These are phyloP conservation scores for Tulasnella sp. DNA, from an alignment of 768 basidiomycete species.

Conservation along the genomic window DNA sequence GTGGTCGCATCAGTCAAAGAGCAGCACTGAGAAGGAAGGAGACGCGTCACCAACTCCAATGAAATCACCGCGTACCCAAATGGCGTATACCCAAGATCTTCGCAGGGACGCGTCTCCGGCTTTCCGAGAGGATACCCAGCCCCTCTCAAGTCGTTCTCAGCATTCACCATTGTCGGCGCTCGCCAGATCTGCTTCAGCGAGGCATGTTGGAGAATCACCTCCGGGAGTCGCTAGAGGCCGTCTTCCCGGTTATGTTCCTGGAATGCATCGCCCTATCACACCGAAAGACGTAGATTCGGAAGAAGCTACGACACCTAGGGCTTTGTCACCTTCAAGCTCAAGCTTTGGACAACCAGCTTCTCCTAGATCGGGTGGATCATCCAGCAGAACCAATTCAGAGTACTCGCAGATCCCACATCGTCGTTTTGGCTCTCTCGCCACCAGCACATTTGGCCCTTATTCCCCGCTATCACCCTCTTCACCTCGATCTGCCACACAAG, in stretches of 20 bases:
- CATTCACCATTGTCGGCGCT: background rate
- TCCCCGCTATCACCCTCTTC: background rate
- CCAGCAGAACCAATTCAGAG: background rate
- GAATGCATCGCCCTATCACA: conserved; percentile 86
- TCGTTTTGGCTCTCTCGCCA: background rate
- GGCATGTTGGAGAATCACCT: background rate
- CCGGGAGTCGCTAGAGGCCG: conserved; percentile 19
- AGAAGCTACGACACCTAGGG: conserved; percentile 63
- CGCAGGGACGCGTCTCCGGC: background rate
- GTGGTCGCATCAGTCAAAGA: background rate
- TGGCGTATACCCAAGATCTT: background rate
- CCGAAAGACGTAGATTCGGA: conserved; percentile 67
- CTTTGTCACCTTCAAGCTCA: conserved; percentile 47
- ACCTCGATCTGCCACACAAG: background rate
- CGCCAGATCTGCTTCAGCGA: background rate
- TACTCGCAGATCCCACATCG: background rate
- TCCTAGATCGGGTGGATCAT: background rate
- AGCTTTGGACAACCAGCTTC: conserved; percentile 13
- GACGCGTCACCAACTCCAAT: background rate
- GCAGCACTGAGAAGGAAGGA: background rate
- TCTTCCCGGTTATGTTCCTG: conserved; percentile 76
- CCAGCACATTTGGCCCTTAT: background rate
- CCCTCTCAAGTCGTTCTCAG: background rate
- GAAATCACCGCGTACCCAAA: background rate
- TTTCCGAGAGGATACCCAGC: background rate